A percentile compares a stretch with the other conserved stretches of the same genome.
Evolutionary conservation across 208 protist genomes (phyloP).

Genomic region (Acanthamoeba healyi): DNA sequence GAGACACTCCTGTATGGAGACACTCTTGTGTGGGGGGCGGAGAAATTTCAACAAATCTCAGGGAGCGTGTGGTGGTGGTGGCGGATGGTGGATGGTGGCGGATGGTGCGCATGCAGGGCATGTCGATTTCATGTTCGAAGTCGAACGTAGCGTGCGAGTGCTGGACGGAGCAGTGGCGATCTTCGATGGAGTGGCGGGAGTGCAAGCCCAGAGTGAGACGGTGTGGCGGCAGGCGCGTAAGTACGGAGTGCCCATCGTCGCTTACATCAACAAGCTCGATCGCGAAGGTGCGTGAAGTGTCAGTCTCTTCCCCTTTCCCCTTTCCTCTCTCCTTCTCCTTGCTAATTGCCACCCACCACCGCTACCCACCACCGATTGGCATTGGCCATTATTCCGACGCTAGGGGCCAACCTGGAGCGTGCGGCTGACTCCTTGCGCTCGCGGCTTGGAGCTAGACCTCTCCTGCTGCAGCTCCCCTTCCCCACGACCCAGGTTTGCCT

Average conservation of each 20-base stretch:
- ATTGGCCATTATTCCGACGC: background rate
- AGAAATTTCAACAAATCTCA: too few species aligned
- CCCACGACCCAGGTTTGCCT: background rate
- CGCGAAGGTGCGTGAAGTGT: constrained; percentile 89
- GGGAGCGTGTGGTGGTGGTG: background rate
- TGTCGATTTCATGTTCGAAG: constrained; percentile 98
- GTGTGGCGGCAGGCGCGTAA: constrained; percentile 63
- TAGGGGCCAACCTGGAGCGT: constrained; percentile 89
- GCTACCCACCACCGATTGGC: too few species aligned
- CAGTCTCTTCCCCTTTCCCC: too few species aligned
- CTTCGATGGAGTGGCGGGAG: constrained; percentile 96
- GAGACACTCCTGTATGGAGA: too few species aligned
- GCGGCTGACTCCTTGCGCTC: constrained; percentile 90
- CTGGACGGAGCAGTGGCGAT: constrained; percentile 97
- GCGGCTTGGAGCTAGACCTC: constrained; percentile 92
- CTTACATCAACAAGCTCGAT: constrained; percentile 97
- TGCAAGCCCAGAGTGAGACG: constrained; percentile 92
- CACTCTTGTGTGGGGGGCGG: too few species aligned
- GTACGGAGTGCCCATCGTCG: constrained; percentile 91
- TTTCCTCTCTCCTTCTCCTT: too few species aligned
- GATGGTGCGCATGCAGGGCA: constrained; percentile 85
- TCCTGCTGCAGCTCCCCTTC: constrained; percentile 94
- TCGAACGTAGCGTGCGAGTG: constrained; percentile 97
- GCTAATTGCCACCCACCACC: too few species aligned
- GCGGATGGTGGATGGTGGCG: too few species aligned